phyloP scores from a whole-genome alignment of 2,329 filamentous ascomycete species.

The Ramularia endophylla region DNA sequence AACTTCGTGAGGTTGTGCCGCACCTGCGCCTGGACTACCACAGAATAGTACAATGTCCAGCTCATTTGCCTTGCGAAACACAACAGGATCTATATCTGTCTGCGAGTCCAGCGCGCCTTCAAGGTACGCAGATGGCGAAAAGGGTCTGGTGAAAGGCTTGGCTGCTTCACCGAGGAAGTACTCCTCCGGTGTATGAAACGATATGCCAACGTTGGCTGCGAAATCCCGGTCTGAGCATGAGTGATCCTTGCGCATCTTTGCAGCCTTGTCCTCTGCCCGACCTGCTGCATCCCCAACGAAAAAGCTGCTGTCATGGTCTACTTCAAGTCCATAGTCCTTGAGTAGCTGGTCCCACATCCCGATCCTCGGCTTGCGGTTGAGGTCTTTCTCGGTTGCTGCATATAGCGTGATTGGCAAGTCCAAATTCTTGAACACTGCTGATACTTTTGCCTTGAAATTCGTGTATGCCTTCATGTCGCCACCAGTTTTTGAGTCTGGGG shows the following conservation, averaged over 20 bases:
- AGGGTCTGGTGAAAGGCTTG: slow-evolving; percentile 60
- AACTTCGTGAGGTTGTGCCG: no score
- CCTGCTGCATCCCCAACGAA: slow-evolving; percentile 84
- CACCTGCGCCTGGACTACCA: slow-evolving; percentile 68
- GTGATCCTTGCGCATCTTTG: slow-evolving; percentile 48
- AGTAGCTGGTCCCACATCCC: slow-evolving; percentile 81
- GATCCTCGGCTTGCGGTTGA: slow-evolving; percentile 75
- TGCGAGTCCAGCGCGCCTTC: slow-evolving; percentile 18
- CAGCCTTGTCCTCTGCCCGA: slow-evolving; percentile 37
- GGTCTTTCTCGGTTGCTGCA: slow-evolving; percentile 76
- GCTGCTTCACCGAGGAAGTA: slow-evolving; percentile 70
- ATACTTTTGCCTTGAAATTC: slow-evolving; percentile 79
- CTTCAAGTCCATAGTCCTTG: slow-evolving; percentile 45
- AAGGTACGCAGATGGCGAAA: slow-evolving; percentile 61
- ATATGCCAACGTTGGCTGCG: slow-evolving; percentile 74
- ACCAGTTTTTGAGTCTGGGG: slow-evolving; percentile 60
- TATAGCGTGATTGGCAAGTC: slow-evolving; percentile 75
- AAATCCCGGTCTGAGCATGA: slow-evolving; percentile 65
- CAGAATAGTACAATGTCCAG: slow-evolving; percentile 79
- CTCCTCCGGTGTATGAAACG: slow-evolving; percentile 83
- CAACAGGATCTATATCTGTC: slow-evolving; percentile 27
- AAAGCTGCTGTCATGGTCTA: slow-evolving; percentile 54
- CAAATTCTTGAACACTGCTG: slow-evolving; percentile 62
- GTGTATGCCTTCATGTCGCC: slow-evolving; percentile 60
- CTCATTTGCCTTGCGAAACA: slow-evolving; percentile 55